These are phyloP conservation scores for Hypseocharis bilobata DNA, from an alignment of 441 rosid genomes.

Conservation along the genomic window DNA sequence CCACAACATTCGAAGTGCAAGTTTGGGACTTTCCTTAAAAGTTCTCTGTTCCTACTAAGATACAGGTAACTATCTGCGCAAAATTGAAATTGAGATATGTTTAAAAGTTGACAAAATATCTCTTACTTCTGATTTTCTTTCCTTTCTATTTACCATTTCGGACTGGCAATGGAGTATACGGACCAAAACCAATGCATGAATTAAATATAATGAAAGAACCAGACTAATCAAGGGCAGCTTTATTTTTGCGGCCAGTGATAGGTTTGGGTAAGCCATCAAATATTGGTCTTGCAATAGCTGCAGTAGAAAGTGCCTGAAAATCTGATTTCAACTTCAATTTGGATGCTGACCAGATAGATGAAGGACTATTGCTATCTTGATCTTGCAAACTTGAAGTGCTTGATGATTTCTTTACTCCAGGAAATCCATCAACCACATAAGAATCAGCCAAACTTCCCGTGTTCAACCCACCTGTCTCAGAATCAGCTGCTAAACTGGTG, in stretches of 20 bases:
- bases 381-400: conserved; percentile 57
- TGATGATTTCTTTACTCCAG: conserved; percentile 49
- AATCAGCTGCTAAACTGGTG: conserved; percentile 24
- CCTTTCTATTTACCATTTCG: conserved; percentile 15
- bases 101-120: too few relatives aligned
- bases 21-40: too few relatives aligned
- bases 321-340: conserved; percentile 55
- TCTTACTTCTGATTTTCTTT: not conserved
- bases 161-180: not conserved
- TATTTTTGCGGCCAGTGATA: conserved; percentile 42
- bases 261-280: conserved; percentile 62
- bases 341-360: conserved; percentile 38
- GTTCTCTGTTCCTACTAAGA: too few relatives aligned
- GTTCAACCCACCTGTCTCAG: conserved; percentile 25
- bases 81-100: too few relatives aligned
- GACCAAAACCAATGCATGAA: not conserved
- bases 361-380: conserved; percentile 31
- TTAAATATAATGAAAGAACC: not conserved
- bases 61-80: too few relatives aligned
- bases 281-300: conserved; percentile 44
- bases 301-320: conserved; percentile 39
- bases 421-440: conserved; percentile 25
- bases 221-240: conserved; percentile 43
- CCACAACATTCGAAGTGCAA: too few relatives aligned
- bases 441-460: conserved; percentile 29